These are phyloP conservation scores for Leccinum broughii DNA, from an alignment of 768 basidiomycete species.

Conservation along the genomic window DNA sequence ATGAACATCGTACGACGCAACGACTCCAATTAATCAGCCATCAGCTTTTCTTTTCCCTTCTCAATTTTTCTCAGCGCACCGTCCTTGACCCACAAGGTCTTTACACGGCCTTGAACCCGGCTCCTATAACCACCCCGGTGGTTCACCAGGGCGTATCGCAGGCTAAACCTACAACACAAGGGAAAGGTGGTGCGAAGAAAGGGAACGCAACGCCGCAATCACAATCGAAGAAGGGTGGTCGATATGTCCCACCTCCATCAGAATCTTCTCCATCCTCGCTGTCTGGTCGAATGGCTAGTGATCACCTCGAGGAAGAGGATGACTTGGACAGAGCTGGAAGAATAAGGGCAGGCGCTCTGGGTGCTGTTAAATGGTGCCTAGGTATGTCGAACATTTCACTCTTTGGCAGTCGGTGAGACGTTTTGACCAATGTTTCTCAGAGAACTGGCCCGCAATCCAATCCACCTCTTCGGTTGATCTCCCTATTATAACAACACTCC, in stretches of 20 bases:
- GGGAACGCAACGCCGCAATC: conserved; percentile 26
- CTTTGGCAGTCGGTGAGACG: conserved; percentile 1
- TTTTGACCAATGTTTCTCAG: conserved; percentile 12
- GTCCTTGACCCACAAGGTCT: conserved; percentile 62
- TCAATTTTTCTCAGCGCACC: conserved; percentile 53
- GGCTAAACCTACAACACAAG: not conserved
- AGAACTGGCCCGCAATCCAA: conserved; percentile 15
- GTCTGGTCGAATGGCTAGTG: conserved; percentile 22
- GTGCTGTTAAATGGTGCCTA: conserved; percentile 61
- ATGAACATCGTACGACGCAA: not conserved
- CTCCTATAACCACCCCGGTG: conserved; percentile 38
- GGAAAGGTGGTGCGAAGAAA: conserved; percentile 16
- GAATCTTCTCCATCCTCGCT: conserved; percentile 33
- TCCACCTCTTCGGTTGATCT: conserved; percentile 3
- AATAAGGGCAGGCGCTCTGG: conserved; percentile 66
- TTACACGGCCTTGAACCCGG: conserved; percentile 64
- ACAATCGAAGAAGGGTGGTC: conserved; percentile 33
- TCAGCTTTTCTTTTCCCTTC: conserved; percentile 37
- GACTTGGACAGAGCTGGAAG: conserved; percentile 70
- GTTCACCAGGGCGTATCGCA: not conserved
- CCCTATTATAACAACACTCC: conserved; percentile 2
- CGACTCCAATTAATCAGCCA: conserved; percentile 27
- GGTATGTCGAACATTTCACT: conserved; percentile 42
- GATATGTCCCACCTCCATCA: conserved; percentile 30
- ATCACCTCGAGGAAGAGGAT: conserved; percentile 55